Percentiles rank a stretch among this genome's conserved stretches.
Conservation (phyloP, 1,284 basidiomycete species). For the Phaffia rhodozyma region DNA sequence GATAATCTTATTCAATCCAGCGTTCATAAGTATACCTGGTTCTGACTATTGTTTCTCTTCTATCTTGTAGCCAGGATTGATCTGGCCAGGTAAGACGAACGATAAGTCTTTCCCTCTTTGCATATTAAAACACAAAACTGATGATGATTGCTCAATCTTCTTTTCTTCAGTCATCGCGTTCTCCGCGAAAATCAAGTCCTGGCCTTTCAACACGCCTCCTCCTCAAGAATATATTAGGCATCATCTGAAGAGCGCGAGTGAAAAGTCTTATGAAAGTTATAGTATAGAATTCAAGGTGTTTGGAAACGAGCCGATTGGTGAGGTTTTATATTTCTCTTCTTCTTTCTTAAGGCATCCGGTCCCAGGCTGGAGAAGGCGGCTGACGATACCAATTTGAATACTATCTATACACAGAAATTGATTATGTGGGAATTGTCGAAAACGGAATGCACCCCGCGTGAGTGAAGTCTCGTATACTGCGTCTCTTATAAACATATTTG, state of each 20-base stretch:
- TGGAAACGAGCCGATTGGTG: slow-evolving; percentile 6
- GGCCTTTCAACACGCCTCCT: slow-evolving; percentile 18
- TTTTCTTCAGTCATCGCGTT: not conserved
- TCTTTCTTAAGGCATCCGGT: not conserved
- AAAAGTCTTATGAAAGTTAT: slow-evolving; percentile 11
- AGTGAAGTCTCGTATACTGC: not conserved
- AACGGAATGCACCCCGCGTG: slow-evolving; percentile 2
- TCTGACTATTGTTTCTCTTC: too few relatives aligned
- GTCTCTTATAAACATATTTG: too few relatives aligned
- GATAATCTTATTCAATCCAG: too few relatives aligned
- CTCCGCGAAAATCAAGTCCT: slow-evolving; percentile 8
- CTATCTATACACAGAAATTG: not conserved
- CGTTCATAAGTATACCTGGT: too few relatives aligned
- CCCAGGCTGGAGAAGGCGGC: not conserved
- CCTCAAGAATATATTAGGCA: slow-evolving; percentile 2
- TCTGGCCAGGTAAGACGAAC: not conserved
- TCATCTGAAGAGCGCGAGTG: slow-evolving; percentile 13
- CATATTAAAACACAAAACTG: not conserved
- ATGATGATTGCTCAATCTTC: not conserved
- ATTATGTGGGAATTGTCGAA: slow-evolving; percentile 11
- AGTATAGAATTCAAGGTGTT: not conserved
- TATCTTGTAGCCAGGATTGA: not conserved
- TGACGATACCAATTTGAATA: not conserved
- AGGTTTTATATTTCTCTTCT: not conserved
- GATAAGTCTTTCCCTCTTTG: not conserved